Evolutionary conservation across 441 rosid species (phyloP), one percentile per base, ranked within the genome.

Genomic region (Dalechampia spathulata): DNA sequence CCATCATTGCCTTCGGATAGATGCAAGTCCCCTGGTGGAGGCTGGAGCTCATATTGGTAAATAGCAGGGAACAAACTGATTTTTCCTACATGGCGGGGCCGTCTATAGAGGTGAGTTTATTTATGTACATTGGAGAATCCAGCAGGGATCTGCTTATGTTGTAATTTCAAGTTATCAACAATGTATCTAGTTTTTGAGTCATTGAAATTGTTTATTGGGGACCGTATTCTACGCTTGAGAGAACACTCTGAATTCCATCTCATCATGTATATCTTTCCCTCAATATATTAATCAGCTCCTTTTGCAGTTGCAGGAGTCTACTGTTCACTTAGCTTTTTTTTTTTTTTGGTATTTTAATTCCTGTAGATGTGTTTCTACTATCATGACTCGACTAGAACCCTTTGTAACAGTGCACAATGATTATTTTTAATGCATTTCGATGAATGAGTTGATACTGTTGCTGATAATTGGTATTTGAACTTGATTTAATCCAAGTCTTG

Each of bases 51-150:
- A 30, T 48, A 43, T 1, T 4, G 61, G 80, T 67, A 71, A 53
- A 71, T 69, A 61, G 45, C 26, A 49, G 41, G 57, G 55, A 11
- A 58, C 41, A 54, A 49, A 57, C 25, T 55, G 44, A 44, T 36
- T 56, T 57, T 27, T 63, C 61, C 42, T 52, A 59, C 76, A 65
- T 50, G 55, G 57, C 38, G 21, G 45, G 48, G 56, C 36, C 57
- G 19, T 37, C 55, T 30, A 30, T 38, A 36, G 57, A 47, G 76
- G 65, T 65, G 58, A 54, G 70, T 71, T 57, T 27, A 57, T 62
- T 71, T 64, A 60, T 78, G 75, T 74, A 74, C 39, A 72, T 71
- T 60, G 53, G 58, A 63, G 60, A 75, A 62, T 65, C 66, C 67
- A 50, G 16, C 34, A 46, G 66, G 66, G 77, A 50, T 69, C 65